Conservation (phyloP, 495 filamentous ascomycete genomes). For the Aspergillus coremiiformis region DNA sequence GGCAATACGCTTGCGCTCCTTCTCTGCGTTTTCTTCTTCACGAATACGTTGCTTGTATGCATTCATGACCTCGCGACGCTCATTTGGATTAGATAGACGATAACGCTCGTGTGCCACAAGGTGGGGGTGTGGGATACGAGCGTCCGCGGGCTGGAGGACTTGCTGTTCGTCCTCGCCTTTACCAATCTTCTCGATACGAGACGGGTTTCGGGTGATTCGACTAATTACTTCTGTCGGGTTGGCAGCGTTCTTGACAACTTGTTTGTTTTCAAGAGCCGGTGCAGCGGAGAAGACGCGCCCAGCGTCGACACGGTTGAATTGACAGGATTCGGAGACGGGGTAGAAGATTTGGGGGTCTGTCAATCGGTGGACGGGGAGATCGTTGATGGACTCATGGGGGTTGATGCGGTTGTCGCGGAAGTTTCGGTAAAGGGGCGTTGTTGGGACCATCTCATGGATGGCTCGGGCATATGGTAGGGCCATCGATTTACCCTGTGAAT, state of each 20-base stretch:
- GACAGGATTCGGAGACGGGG: constrained; percentile 80
- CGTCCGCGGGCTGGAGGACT: constrained; percentile 72
- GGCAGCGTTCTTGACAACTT: constrained; percentile 14
- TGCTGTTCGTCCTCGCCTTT: constrained; percentile 35
- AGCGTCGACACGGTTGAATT: constrained; percentile 84
- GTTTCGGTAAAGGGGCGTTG: constrained; percentile 32
- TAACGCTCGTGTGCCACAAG: constrained; percentile 55
- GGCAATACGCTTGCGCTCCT: constrained; percentile 29
- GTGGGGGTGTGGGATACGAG: constrained; percentile 83
- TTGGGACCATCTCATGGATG: constrained; percentile 74
- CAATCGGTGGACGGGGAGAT: constrained; percentile 71
- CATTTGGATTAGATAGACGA: constrained; percentile 19
- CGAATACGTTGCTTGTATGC: constrained; percentile 39
- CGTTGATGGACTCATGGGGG: constrained; percentile 82
- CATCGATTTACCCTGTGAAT: constrained; percentile 62
- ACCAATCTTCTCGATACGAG: constrained; percentile 34
- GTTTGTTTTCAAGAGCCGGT: constrained; percentile 26
- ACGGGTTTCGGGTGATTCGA: constrained; percentile 22
- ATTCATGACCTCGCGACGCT: constrained; percentile 27
- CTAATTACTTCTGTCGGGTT: constrained; percentile 26
- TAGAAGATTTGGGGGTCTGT: constrained; percentile 83
- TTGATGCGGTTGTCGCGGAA: constrained; percentile 11
- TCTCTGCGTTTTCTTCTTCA: constrained; percentile 30
- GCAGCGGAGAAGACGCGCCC: constrained; percentile 70
- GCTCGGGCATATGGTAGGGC: constrained; percentile 69